Evolutionary conservation across 768 basidiomycete species (phyloP).

Genomic region (Xerocomellus amylosporus): DNA sequence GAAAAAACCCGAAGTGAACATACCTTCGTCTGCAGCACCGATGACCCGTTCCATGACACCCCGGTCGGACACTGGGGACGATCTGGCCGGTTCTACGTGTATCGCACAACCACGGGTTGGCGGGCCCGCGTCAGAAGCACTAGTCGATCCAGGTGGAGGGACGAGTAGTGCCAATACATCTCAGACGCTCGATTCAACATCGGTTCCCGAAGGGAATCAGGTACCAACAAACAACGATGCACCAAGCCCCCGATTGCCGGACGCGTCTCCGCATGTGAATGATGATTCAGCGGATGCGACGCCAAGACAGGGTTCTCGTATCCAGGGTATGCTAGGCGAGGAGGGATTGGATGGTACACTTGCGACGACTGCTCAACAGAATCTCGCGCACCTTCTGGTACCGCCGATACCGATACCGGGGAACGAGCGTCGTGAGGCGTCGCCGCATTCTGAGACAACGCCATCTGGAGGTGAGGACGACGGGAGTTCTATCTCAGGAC

Average conservation of each 20-base stretch:
- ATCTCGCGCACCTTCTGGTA: background rate
- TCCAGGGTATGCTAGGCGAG: background rate
- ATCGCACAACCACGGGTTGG: background rate
- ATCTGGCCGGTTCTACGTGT: background rate
- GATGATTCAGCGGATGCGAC: slow-evolving; percentile 14
- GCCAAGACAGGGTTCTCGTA: slow-evolving; percentile 16
- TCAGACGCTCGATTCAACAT: slow-evolving; percentile 7
- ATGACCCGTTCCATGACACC: slow-evolving; percentile 18
- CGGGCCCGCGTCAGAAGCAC: slow-evolving; percentile 5
- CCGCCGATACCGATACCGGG: background rate
- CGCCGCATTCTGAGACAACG: slow-evolving; percentile 7
- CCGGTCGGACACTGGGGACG: slow-evolving; percentile 10
- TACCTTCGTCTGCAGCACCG: slow-evolving; percentile 1
- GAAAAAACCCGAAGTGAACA: slow-evolving; percentile 6
- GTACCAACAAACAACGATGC: background rate
- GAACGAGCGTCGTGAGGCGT: slow-evolving; percentile 8
- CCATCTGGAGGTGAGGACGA: slow-evolving; percentile 6
- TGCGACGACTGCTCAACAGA: background rate
- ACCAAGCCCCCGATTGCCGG: background rate
- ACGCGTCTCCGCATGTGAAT: background rate
- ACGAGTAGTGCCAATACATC: background rate
- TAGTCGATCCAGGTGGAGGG: slow-evolving; percentile 24
- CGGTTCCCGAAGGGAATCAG: background rate
- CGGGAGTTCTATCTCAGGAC: background rate
- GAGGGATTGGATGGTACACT: background rate